A percentile compares a stretch with the other conserved stretches of the same genome.
Conservation (phyloP, 129 eudicot genomes). For the Flaveria bidentis region DNA sequence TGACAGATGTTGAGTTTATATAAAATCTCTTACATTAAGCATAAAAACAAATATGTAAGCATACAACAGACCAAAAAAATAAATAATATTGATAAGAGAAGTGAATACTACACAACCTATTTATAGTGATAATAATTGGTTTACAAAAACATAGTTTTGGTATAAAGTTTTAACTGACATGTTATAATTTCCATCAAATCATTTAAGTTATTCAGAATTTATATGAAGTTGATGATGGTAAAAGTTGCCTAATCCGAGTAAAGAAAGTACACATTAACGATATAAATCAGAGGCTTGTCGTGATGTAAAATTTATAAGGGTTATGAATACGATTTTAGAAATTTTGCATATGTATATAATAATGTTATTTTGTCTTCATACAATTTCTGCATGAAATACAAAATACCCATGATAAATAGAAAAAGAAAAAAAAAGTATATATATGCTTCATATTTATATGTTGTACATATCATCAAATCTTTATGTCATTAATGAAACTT, state of each 20-base stretch:
- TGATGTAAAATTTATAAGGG: not conserved
- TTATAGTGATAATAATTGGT: not conserved
- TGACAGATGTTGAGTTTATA: not conserved
- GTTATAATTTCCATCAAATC: not conserved
- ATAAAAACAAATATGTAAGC: not conserved
- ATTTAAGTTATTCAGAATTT: not conserved
- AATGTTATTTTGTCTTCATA: slow-evolving; percentile 28
- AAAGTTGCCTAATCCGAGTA: slow-evolving; percentile 6
- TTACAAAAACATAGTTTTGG: not conserved
- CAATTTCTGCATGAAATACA: slow-evolving; percentile 35
- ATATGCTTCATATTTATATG: slow-evolving; percentile 3
- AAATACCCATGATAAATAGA: slow-evolving; percentile 26
- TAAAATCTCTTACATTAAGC: not conserved
- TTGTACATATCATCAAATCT: slow-evolving; percentile 13
- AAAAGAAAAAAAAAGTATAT: not conserved
- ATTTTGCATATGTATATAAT: slow-evolving; percentile 1
- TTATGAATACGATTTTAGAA: not conserved
- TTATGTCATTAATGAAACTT: not conserved
- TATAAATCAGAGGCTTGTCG: not conserved
- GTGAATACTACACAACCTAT: not conserved
- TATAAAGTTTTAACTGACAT: not conserved
- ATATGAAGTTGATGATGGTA: not conserved
- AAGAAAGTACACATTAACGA: not conserved
- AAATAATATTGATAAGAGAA: not conserved
- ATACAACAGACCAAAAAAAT: not conserved